These are phyloP conservation scores for Coprinopsis marcescibilis DNA, from an alignment of 768 basidiomycete species.

Conservation along the genomic window DNA sequence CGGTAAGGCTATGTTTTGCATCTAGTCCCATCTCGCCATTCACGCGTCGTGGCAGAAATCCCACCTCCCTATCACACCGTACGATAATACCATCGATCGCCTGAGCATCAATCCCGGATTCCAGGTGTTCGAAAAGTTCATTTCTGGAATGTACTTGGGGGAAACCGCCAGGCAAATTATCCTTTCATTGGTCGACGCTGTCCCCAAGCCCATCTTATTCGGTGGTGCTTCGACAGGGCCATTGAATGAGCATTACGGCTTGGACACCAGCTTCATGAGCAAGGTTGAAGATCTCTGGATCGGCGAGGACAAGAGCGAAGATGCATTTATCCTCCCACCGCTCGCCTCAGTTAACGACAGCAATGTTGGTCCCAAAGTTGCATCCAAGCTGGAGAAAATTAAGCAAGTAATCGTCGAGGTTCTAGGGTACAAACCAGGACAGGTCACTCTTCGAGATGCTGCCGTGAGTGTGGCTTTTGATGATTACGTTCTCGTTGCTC, in stretches of 20 bases:
- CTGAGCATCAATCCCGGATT: conserved; percentile 88
- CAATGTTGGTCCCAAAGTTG: conserved; percentile 25
- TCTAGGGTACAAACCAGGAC: conserved; percentile 50
- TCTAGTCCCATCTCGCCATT: background rate
- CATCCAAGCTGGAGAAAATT: conserved; percentile 45
- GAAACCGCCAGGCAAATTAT: conserved; percentile 87
- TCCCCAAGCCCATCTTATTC: conserved; percentile 71
- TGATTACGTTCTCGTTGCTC: background rate
- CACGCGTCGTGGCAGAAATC: conserved; percentile 46
- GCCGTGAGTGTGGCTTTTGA: conserved; percentile 33
- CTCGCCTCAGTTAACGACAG: conserved; percentile 30
- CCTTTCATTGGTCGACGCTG: conserved; percentile 72
- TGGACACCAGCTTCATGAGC: conserved; percentile 92
- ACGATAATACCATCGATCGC: conserved; percentile 89
- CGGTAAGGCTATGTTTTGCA: conserved; percentile 39
- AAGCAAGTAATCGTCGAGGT: conserved; percentile 55
- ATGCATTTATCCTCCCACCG: conserved; percentile 28
- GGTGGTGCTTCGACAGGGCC: conserved; percentile 62
- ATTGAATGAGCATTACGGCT: conserved; percentile 88
- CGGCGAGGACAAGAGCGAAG: conserved; percentile 27
- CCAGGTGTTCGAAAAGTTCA: conserved; percentile 97
- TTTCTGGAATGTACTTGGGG: conserved; percentile 98
- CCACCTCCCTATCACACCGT: conserved; percentile 81
- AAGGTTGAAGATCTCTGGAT: conserved; percentile 76
- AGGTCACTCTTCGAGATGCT: conserved; percentile 56